Evolutionary conservation across 441 rosid genomes (phyloP), one percentile per base, ranked within the genome.

Genomic region (Erodium texanum): DNA sequence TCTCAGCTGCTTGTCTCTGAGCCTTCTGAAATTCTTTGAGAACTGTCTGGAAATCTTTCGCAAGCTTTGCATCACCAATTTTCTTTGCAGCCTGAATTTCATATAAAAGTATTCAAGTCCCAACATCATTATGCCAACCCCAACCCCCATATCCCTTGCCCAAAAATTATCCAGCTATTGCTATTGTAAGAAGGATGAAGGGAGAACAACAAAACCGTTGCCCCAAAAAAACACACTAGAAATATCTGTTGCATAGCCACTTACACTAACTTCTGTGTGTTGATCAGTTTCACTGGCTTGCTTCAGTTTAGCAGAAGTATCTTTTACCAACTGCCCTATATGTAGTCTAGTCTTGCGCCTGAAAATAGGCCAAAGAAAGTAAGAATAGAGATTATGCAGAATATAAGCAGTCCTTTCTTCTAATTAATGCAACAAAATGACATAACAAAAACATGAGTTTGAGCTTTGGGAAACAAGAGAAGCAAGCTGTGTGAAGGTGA

Each of bases 11-110:
- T 73, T 82, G 84, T 71, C 82, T 89, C 63, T 85, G 93, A 54
- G 77, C 86, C 77, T 84, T 84, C 82, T 87, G 89, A 66, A 85
- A 85, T 68, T 85, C 87, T 73, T 84, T 87, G 68, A 84, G 76
- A 0, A 84, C 78, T 3, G 62, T 78, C 67, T 87, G 93, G 65
- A 85, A 87, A 81, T 85, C 93, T 68, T 82, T 84, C 0, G 93
- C 90, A 27, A 87, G 85, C 83, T 85, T 87, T 11, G 90, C 93
- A 76, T 87, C 90, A 74, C 83, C 93, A 15, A 87, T 70, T 69
- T 80, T 87, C 81, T 84, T 87, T 66, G 82, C 79, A 5, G 85
- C 56, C 93, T 85, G 61, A 18, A 54, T 18, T 54, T 54, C 20
- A 54, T 54, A 54, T 0, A 54, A 54, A 18, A 16, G 16, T 1